Conservation (phyloP, 2,329 filamentous ascomycete genomes). For the Xylariaceae sp. region DNA sequence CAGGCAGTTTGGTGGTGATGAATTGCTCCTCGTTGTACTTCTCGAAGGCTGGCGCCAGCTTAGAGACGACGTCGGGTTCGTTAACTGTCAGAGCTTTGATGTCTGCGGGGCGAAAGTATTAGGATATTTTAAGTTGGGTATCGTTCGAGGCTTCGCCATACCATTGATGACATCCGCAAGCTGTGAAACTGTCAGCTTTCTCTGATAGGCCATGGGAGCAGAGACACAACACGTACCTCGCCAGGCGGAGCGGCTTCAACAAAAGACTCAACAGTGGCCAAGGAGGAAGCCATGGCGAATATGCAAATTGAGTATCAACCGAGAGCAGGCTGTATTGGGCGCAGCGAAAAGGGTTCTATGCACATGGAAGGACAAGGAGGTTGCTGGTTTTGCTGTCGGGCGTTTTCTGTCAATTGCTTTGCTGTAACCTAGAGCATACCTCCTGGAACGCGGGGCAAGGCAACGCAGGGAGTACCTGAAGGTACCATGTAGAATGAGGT, state of each 20-base stretch:
- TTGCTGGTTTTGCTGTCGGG: no score
- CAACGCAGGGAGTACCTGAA: no score
- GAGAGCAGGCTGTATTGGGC: no score
- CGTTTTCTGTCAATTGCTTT: no score
- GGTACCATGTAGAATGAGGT: no score
- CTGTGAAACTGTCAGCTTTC: conserved; percentile 40
- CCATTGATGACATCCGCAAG: conserved; percentile 84
- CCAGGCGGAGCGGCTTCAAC: conserved; percentile 92
- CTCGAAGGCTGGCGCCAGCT: conserved; percentile 78
- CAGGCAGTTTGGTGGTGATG: conserved; percentile 81
- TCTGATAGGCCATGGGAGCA: background rate
- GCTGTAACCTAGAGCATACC: no score
- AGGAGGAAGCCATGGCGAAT: conserved; percentile 31
- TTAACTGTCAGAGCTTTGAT: conserved; percentile 81
- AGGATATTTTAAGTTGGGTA: conserved; percentile 1
- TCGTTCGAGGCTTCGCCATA: conserved; percentile 36
- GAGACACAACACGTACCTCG: conserved; percentile 61
- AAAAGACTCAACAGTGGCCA: conserved; percentile 73
- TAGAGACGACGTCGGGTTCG: conserved; percentile 61
- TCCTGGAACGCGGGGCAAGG: no score
- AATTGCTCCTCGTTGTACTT: conserved; percentile 98
- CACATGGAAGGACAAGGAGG: no score
- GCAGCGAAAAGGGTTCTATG: no score
- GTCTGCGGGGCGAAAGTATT: conserved; percentile 49
- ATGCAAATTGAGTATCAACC: background rate